These are phyloP conservation scores for Flaveria linearis DNA, from an alignment of 129 eudicot genomes.

Conservation along the genomic window DNA sequence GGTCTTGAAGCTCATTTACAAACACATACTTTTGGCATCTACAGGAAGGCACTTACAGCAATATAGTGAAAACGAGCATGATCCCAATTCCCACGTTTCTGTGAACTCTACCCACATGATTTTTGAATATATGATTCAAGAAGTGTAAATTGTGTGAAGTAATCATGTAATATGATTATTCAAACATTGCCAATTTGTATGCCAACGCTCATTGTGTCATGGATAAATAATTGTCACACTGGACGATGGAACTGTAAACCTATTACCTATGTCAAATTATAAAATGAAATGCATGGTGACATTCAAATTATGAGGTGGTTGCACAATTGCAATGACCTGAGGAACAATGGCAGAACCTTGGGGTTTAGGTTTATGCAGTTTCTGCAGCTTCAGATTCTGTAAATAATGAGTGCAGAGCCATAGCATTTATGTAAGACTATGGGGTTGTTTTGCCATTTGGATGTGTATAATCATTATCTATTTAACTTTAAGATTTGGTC, in stretches of 20 bases:
- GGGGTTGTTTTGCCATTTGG: no score
- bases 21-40: conserved; percentile 30
- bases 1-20: conserved; percentile 24
- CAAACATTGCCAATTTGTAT: neutral
- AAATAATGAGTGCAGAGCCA: neutral
- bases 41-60: conserved; percentile 44
- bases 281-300: neutral
- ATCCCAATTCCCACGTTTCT: conserved; percentile 10
- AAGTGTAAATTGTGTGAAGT: conserved; percentile 24
- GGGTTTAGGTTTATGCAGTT: neutral
- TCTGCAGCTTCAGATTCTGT: neutral
- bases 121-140: neutral
- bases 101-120: neutral
- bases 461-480: no score
- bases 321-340: neutral
- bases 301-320: neutral
- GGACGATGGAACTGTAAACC: conserved; percentile 28
- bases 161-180: conserved; percentile 23
- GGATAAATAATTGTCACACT: neutral
- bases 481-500: no score
- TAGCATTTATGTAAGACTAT: neutral
- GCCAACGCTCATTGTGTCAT: conserved; percentile 14
- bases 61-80: conserved; percentile 24
- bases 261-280: conserved; percentile 9
- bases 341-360: neutral